Percentiles rank a stretch among this genome's conserved stretches.
These are phyloP conservation scores for Erythrophleum ivorense DNA, from an alignment of 331 rosid species.

Conservation along the genomic window DNA sequence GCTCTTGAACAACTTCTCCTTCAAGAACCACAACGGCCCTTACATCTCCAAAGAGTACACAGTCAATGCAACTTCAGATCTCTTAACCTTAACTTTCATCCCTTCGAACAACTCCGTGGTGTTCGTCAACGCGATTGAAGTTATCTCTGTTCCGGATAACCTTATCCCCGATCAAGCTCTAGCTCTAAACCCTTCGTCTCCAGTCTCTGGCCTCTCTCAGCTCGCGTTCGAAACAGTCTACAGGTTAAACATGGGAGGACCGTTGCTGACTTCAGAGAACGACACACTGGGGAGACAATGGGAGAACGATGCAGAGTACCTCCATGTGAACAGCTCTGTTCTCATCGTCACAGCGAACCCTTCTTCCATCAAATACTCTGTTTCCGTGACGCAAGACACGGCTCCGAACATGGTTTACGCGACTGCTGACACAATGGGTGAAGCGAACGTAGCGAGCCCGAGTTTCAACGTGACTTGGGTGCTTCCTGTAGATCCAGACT, in stretches of 20 bases:
- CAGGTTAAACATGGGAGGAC: conserved; percentile 90
- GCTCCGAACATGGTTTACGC: too few species aligned
- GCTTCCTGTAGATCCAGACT: too few species aligned
- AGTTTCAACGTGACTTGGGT: too few species aligned
- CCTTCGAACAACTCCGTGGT: conserved; percentile 61
- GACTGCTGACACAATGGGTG: too few species aligned
- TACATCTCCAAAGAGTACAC: conserved; percentile 60
- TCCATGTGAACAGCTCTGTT: too few species aligned
- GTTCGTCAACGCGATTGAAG: conserved; percentile 77
- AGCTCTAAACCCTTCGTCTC: neutral
- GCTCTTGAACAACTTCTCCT: conserved; percentile 51
- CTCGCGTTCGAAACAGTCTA: conserved; percentile 66
- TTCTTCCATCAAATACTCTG: too few species aligned
- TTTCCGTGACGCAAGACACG: too few species aligned
- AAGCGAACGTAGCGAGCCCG: too few species aligned
- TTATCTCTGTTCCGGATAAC: conserved; percentile 68
- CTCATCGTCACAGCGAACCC: too few species aligned
- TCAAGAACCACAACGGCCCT: conserved; percentile 36
- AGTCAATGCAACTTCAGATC: conserved; percentile 50
- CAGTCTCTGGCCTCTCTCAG: conserved; percentile 42
- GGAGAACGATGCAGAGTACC: too few species aligned
- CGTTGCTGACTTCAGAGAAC: too few species aligned
- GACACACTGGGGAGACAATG: too few species aligned
- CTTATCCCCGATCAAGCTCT: conserved; percentile 53
- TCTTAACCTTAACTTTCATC: conserved; percentile 52